Evolutionary conservation across 768 basidiomycete genomes (phyloP).

Genomic region (Leucosporidium scottii): DNA sequence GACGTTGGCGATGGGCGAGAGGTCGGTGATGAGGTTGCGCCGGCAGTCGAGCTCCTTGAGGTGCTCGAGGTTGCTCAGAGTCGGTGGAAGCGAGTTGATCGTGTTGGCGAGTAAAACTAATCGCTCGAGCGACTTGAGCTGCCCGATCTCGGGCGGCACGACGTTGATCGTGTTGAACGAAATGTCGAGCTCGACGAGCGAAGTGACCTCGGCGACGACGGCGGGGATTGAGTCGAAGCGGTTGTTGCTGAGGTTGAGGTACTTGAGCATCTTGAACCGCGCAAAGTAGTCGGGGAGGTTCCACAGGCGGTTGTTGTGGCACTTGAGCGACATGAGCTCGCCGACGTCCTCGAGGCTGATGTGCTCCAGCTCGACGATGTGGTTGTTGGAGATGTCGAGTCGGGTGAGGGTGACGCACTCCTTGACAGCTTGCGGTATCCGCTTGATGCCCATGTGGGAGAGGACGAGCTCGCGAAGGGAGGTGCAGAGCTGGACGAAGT

Average conservation of each 20-base stretch:
- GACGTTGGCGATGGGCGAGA: slow-evolving; percentile 61
- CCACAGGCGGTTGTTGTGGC: slow-evolving; percentile 88
- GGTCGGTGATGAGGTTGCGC: slow-evolving; percentile 71
- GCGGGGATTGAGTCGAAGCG: slow-evolving; percentile 70
- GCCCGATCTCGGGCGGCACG: slow-evolving; percentile 71
- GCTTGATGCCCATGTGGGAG: slow-evolving; percentile 88
- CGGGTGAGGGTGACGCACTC: slow-evolving; percentile 65
- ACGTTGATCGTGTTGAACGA: slow-evolving; percentile 86
- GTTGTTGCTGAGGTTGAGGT: slow-evolving; percentile 93
- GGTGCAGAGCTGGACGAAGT: slow-evolving; percentile 85
- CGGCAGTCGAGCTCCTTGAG: slow-evolving; percentile 73
- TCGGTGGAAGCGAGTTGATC: slow-evolving; percentile 62
- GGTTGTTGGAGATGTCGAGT: slow-evolving; percentile 84
- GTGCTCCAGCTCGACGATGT: slow-evolving; percentile 80
- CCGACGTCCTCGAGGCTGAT: slow-evolving; percentile 71
- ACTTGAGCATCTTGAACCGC: slow-evolving; percentile 59
- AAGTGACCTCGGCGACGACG: slow-evolving; percentile 64
- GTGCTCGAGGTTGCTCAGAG: slow-evolving; percentile 53
- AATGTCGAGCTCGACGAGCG: slow-evolving; percentile 77
- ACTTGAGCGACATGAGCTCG: slow-evolving; percentile 58
- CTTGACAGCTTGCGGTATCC: slow-evolving; percentile 75
- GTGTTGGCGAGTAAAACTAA: slow-evolving; percentile 82
- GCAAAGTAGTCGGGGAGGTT: slow-evolving; percentile 79
- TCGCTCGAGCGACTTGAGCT: slow-evolving; percentile 59
- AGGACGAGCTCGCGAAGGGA: slow-evolving; percentile 76